Percentiles rank a stretch among this genome's conserved stretches.
These are phyloP conservation scores for Colletotrichum spinosum DNA, from an alignment of 2,329 filamentous ascomycete species.

Conservation along the genomic window DNA sequence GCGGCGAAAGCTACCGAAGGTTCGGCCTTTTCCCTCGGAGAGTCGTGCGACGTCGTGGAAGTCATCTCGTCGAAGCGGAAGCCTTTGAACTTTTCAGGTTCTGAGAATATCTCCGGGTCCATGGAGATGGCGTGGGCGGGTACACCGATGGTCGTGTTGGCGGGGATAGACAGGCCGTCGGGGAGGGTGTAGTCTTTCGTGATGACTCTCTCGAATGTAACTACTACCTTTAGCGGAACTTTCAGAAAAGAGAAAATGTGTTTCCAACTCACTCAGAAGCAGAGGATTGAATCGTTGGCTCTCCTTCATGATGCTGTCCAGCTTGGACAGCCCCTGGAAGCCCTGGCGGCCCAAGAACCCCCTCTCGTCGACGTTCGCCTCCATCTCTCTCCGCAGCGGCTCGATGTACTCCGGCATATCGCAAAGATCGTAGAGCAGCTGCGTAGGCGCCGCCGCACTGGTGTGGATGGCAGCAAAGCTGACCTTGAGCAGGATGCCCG, in stretches of 20 bases:
- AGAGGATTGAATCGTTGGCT: slow-evolving; percentile 14
- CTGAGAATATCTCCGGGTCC: slow-evolving; percentile 2
- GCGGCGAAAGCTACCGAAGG: slow-evolving; percentile 10
- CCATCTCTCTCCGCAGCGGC: slow-evolving; percentile 1
- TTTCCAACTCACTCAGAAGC: not conserved
- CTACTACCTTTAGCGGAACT: not conserved
- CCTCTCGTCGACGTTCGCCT: not conserved
- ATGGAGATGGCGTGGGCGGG: slow-evolving; percentile 12
- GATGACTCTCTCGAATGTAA: slow-evolving; percentile 12
- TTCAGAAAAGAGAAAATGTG: not conserved
- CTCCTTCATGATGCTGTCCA: slow-evolving; percentile 19
- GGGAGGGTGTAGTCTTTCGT: not conserved
- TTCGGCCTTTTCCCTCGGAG: not conserved
- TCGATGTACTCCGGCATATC: slow-evolving; percentile 5
- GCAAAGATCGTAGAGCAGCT: slow-evolving; percentile 45
- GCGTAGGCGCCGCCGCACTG: slow-evolving; percentile 41
- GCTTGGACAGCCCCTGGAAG: slow-evolving; percentile 2
- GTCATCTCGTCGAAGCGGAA: not conserved
- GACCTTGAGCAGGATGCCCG: slow-evolving; percentile 43
- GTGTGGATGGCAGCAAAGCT: slow-evolving; percentile 46
- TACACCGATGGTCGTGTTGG: slow-evolving; percentile 13
- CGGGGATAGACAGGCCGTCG: not conserved
- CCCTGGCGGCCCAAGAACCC: slow-evolving; percentile 5
- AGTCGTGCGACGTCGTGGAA: too few relatives aligned
- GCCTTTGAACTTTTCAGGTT: not conserved